Evolutionary conservation across 106 monocot genomes (phyloP).

Genomic region (Amphibolis antarctica): DNA sequence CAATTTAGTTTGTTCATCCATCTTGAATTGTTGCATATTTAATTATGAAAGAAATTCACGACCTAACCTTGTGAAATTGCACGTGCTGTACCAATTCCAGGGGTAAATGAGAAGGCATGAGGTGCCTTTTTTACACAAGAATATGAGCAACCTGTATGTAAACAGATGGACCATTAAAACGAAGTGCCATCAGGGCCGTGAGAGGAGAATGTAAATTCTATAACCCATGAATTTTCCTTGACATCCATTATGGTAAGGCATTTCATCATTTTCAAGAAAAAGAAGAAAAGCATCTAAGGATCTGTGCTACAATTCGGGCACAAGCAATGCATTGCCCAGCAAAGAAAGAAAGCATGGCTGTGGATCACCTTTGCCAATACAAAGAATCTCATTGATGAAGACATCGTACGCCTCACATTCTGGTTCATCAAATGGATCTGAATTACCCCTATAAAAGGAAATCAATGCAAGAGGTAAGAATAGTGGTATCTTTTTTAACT

Average conservation of each 20-base stretch:
- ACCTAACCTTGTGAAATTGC: constrained; percentile 62
- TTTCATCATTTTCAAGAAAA: too few species aligned
- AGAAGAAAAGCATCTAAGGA: too few species aligned
- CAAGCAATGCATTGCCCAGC: too few species aligned
- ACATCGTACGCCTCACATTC: constrained; percentile 85
- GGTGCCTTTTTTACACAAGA: constrained; percentile 83
- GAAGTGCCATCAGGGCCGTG: too few species aligned
- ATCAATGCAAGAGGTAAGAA: not conserved
- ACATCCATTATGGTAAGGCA: too few species aligned
- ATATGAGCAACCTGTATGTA: constrained; percentile 57
- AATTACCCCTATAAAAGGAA: constrained; percentile 15
- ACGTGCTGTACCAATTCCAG: constrained; percentile 37
- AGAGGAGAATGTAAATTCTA: too few species aligned
- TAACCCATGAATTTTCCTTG: too few species aligned
- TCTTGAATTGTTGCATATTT: not conserved
- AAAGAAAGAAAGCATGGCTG: not conserved
- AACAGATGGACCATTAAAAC: too few species aligned
- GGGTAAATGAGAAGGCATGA: constrained; percentile 63
- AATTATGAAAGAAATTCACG: not conserved
- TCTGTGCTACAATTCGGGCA: too few species aligned
- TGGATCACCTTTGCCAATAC: constrained; percentile 31
- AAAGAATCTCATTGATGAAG: constrained; percentile 78
- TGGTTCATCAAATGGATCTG: constrained; percentile 83
- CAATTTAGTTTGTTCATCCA: too few species aligned
- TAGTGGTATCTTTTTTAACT: too few species aligned